phyloP scores from a whole-genome alignment of 1,139 yeast genomes.

The Yamadazyma sp. region DNA sequence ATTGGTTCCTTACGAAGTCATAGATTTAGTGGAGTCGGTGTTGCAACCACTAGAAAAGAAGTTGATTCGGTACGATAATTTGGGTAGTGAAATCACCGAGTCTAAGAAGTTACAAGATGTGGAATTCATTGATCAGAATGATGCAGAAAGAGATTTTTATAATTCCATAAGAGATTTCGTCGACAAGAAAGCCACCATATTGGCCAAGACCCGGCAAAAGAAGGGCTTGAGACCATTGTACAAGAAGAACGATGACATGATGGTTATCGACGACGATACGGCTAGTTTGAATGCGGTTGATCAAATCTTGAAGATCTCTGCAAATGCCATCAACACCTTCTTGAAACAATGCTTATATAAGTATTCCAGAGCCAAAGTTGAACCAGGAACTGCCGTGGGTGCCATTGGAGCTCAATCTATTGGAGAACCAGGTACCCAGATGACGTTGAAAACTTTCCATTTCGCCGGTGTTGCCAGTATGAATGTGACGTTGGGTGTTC shows the following conservation, averaged over 20 bases:
- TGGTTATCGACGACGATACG: conserved; percentile 49
- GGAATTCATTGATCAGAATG: conserved; percentile 74
- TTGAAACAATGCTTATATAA: conserved; percentile 76
- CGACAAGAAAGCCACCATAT: conserved; percentile 50
- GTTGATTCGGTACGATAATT: conserved; percentile 68
- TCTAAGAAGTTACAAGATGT: conserved; percentile 35
- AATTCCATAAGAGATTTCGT: conserved; percentile 69
- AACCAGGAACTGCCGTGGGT: conserved; percentile 99
- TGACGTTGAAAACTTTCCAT: conserved; percentile 98
- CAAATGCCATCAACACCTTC: conserved; percentile 61
- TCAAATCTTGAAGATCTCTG: conserved; percentile 74
- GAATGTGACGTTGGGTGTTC: conserved; percentile 98
- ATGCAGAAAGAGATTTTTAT: conserved; percentile 84
- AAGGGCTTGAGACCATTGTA: conserved; percentile 42
- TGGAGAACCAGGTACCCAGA: conserved; percentile 99
- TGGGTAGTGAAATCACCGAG: conserved; percentile 55
- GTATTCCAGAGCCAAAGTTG: conserved; percentile 88
- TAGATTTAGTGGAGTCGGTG: conserved; percentile 52
- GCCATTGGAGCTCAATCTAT: conserved; percentile 99
- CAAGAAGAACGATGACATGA: conserved; percentile 31
- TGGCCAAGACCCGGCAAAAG: conserved; percentile 58
- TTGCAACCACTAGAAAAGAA: conserved; percentile 61
- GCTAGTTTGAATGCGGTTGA: conserved; percentile 51
- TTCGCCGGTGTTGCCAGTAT: conserved; percentile 99
- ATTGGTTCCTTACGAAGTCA: conserved; percentile 70